These are phyloP conservation scores for Lepiota brunneoincarnata DNA, from an alignment of 768 basidiomycete species.

Conservation along the genomic window DNA sequence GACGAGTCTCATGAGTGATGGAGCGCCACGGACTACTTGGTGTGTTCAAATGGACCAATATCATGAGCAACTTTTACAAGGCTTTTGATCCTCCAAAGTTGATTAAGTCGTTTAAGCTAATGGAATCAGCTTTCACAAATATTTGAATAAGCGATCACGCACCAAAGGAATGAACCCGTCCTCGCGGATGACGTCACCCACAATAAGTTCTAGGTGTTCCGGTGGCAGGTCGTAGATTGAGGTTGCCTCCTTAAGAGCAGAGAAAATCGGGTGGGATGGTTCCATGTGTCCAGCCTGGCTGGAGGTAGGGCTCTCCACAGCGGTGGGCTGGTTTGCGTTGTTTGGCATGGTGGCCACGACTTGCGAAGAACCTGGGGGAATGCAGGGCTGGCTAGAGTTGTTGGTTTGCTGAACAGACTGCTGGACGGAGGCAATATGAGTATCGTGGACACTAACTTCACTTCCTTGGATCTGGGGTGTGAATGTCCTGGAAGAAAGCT, in stretches of 20 bases:
- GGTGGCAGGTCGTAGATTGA: conserved; percentile 53
- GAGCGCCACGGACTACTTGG: neutral
- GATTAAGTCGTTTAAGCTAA: conserved; percentile 16
- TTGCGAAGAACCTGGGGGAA: conserved; percentile 5
- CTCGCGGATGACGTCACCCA: conserved; percentile 64
- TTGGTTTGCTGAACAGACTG: neutral
- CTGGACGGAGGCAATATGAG: neutral
- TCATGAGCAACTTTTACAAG: neutral
- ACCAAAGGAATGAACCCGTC: conserved; percentile 80
- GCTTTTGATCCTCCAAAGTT: conserved; percentile 18
- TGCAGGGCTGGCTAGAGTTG: conserved; percentile 2
- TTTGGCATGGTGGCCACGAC: neutral
- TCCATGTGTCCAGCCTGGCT: neutral
- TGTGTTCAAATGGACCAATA: neutral
- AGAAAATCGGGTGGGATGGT: conserved; percentile 21
- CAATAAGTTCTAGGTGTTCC: conserved; percentile 50
- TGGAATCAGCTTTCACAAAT: neutral
- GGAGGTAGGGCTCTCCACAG: neutral
- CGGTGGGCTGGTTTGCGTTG: neutral
- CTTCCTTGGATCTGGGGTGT: neutral
- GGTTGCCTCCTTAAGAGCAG: conserved; percentile 41
- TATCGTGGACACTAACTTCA: neutral
- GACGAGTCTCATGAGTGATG: neutral
- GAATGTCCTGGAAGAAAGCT: neutral
- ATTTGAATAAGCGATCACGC: conserved; percentile 17